Evolutionary conservation across 305 asterid species (phyloP), one percentile per base, ranked within the genome.

Genomic region (Solanum hybrid): DNA sequence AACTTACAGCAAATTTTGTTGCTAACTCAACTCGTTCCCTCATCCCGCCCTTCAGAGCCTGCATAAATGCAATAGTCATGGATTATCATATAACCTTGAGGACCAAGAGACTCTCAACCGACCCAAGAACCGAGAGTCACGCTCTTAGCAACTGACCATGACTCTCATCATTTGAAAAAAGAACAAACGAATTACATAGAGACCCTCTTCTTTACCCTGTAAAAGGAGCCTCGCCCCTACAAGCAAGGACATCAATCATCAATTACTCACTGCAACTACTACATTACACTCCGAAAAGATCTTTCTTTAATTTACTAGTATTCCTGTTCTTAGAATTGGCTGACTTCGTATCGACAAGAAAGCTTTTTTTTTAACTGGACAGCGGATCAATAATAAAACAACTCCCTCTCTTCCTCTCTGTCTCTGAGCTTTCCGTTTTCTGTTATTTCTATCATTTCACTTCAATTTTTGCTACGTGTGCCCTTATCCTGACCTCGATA

Each of bases 41-140:
- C 13, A 16, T 71, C 3, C 90, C 91, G 73, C 94, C 97, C 90
- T 94, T 93, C 91, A 95, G 71, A 89, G 96, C 98, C 98, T 95
- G 79, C 64, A 87, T 51, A 81, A 5, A 80, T 13, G 4, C 66
- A 80, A 51, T 24, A 3, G 26, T 38, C 27, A 80, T 80, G 11
- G 29, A 66, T 66, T n/a, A 66, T 4, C 73, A 66, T n/a, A 79
- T 79, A 79, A n/a, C 56, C 64, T 79, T n/a, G 86, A 79, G 60
- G 64, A 37, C 34, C 86, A 79, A 79, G 60, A 11, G 11, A n/a
- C 86, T 10, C 32, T 6, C 22, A 79, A 37, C 12, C 6, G 7
- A 79, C 34, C 64, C n/a, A 79, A 79, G 60, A 37, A 5, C 86
- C 35, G 5, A n/a, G n/a, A 24, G 60, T 7, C 86, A 37, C 6